phyloP scores from a whole-genome alignment of 1,284 basidiomycete species.

The Moesziomyces globuligerus region DNA sequence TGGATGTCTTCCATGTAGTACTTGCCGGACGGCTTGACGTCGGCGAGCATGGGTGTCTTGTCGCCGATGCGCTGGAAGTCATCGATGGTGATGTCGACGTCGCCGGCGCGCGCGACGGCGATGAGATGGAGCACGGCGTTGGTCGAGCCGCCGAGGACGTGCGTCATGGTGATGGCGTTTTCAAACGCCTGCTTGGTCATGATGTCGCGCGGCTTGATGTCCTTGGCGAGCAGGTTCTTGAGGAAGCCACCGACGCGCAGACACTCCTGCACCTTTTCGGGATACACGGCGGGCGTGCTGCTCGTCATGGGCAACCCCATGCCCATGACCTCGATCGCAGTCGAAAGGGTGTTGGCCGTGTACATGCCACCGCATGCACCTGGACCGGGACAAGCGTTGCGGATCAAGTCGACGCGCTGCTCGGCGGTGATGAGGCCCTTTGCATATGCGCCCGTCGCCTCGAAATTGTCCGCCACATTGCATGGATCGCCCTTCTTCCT shows the following conservation, averaged over 20 bases:
- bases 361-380: slow-evolving; percentile 97
- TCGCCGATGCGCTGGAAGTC: slow-evolving; percentile 78
- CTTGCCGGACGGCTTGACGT: slow-evolving; percentile 77
- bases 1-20: slow-evolving; percentile 86
- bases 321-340: slow-evolving; percentile 87
- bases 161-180: slow-evolving; percentile 84
- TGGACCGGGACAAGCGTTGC: slow-evolving; percentile 91
- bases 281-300: slow-evolving; percentile 82
- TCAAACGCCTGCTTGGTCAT: slow-evolving; percentile 96
- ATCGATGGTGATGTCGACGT: slow-evolving; percentile 81
- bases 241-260: slow-evolving; percentile 83
- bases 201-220: slow-evolving; percentile 91
- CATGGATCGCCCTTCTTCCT: slow-evolving; percentile 80
- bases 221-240: slow-evolving; percentile 81
- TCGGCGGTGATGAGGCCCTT: slow-evolving; percentile 85
- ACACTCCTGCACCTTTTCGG: slow-evolving; percentile 87
- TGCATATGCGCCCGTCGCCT: slow-evolving; percentile 82
- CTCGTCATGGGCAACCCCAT: slow-evolving; percentile 86
- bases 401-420: slow-evolving; percentile 81
- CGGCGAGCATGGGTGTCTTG: slow-evolving; percentile 84
- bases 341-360: slow-evolving; percentile 96
- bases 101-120: slow-evolving; percentile 87
- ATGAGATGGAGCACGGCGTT: slow-evolving; percentile 92
- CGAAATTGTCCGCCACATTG: slow-evolving; percentile 82
- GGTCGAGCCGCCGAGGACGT: slow-evolving; percentile 78